Percentiles rank a stretch among this genome's conserved stretches.
phyloP scores from a whole-genome alignment of 2,329 filamentous ascomycete genomes.

The Aspergillus pseudoviridinutans region DNA sequence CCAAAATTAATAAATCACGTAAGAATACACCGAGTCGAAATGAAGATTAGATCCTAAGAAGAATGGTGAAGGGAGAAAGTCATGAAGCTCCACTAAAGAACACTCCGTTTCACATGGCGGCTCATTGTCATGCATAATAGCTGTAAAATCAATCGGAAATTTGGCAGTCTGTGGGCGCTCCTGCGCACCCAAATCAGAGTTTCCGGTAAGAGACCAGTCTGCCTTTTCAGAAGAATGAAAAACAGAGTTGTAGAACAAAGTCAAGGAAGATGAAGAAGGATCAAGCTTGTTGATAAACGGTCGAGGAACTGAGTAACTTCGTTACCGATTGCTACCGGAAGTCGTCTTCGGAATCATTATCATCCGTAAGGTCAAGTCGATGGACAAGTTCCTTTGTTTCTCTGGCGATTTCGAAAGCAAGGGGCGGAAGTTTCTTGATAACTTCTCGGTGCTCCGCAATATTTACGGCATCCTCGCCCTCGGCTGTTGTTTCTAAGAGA shows the following conservation, averaged over 20 bases:
- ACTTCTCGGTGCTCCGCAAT: slow-evolving; percentile 51
- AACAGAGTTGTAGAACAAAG: not conserved
- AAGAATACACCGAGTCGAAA: slow-evolving; percentile 8
- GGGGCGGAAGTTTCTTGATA: slow-evolving; percentile 69
- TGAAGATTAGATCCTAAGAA: slow-evolving; percentile 14
- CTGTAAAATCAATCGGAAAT: slow-evolving; percentile 12
- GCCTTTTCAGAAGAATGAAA: slow-evolving; percentile 1
- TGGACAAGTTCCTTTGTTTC: slow-evolving; percentile 72
- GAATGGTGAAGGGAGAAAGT: slow-evolving; percentile 12
- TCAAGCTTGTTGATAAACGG: not conserved
- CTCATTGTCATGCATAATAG: slow-evolving; percentile 24
- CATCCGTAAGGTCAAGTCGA: slow-evolving; percentile 41
- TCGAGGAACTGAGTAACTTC: not conserved
- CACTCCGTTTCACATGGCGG: slow-evolving; percentile 22
- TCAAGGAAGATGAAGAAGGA: not conserved
- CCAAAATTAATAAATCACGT: not conserved
- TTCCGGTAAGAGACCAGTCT: slow-evolving; percentile 3
- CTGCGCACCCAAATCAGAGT: slow-evolving; percentile 8
- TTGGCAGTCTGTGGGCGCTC: slow-evolving; percentile 5
- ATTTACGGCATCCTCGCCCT: slow-evolving; percentile 57
- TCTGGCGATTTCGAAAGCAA: slow-evolving; percentile 81
- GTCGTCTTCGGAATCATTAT: slow-evolving; percentile 37
- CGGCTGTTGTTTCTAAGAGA: slow-evolving; percentile 60
- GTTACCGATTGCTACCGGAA: slow-evolving; percentile 27
- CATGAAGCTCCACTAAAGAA: slow-evolving; percentile 19